Percentiles rank a stretch among this genome's conserved stretches.
phyloP scores from a whole-genome alignment of 2,329 filamentous ascomycete genomes.

The Talaromyces sp. region DNA sequence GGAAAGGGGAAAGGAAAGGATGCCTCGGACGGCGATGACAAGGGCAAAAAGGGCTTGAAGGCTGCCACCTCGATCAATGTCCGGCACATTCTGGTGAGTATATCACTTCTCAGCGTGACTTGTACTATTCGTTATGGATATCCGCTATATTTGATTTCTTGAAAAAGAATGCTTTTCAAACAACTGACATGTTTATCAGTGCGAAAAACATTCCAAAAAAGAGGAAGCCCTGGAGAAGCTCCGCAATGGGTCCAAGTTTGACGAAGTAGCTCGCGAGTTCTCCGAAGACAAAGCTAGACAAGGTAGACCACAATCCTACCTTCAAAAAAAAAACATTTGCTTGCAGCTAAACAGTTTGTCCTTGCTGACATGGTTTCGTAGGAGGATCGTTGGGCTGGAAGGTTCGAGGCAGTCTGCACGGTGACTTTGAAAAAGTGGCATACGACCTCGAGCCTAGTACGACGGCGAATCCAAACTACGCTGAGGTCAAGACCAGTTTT shows the following conservation, averaged over 20 bases:
- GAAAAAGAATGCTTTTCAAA: not conserved
- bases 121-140: not conserved
- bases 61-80: slow-evolving; percentile 60
- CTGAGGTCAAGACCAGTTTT: slow-evolving; percentile 57
- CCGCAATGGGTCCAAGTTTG: slow-evolving; percentile 56
- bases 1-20: slow-evolving; percentile 40
- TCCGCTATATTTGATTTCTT: slow-evolving; percentile 3
- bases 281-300: slow-evolving; percentile 62
- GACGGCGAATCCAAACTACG: slow-evolving; percentile 56
- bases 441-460: slow-evolving; percentile 59
- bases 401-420: slow-evolving; percentile 50
- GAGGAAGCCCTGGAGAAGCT: slow-evolving; percentile 60
- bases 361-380: slow-evolving; percentile 20
- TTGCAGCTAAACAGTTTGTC: not conserved
- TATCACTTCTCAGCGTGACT: not conserved
- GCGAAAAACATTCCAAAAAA: slow-evolving; percentile 61
- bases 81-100: slow-evolving; percentile 55
- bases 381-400: slow-evolving; percentile 63
- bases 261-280: slow-evolving; percentile 60
- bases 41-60: slow-evolving; percentile 46
- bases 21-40: slow-evolving; percentile 26
- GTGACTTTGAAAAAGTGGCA: slow-evolving; percentile 57
- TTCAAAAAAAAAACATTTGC: not conserved
- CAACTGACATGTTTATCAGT: slow-evolving; percentile 27
- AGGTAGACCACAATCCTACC: slow-evolving; percentile 26